Percentiles rank a stretch among this genome's conserved stretches.
These are phyloP conservation scores for Beauveria medogensis DNA, from an alignment of 2,329 filamentous ascomycete species.

Conservation along the genomic window DNA sequence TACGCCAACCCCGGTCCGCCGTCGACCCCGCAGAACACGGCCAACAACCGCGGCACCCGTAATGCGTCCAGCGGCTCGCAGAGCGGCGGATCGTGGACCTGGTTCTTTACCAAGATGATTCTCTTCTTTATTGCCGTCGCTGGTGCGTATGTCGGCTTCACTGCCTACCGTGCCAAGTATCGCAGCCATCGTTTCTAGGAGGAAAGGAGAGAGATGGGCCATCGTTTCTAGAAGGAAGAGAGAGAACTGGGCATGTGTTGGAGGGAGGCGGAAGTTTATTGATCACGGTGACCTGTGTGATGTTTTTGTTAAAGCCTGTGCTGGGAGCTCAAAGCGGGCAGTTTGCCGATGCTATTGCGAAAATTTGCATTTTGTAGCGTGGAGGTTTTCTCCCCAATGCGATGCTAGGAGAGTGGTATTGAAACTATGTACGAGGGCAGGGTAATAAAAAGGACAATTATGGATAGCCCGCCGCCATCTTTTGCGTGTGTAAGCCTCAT, in stretches of 20 bases:
- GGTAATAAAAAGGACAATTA: background rate
- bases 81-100: constrained; percentile 46
- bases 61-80: constrained; percentile 27
- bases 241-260: background rate
- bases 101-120: constrained; percentile 72
- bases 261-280: background rate
- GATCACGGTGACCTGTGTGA: background rate
- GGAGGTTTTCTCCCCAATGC: background rate
- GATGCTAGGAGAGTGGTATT: background rate
- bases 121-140: constrained; percentile 62
- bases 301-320: background rate
- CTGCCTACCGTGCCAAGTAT: constrained; percentile 64
- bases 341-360: no score
- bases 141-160: constrained; percentile 79
- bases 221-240: constrained; percentile 41
- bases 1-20: constrained; percentile 56
- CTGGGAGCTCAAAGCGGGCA: background rate
- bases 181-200: constrained; percentile 50
- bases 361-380: constrained; percentile 1
- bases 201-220: constrained; percentile 22
- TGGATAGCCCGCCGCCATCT: background rate
- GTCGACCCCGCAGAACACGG: constrained; percentile 23
- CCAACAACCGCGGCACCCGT: constrained; percentile 24
- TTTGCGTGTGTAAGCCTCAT: background rate
- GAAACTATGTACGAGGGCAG: background rate